Evolutionary conservation across 2,329 filamentous ascomycete species (phyloP), one percentile per base, ranked within the genome.

Genomic region (Paraphoma chrysanthemicola): DNA sequence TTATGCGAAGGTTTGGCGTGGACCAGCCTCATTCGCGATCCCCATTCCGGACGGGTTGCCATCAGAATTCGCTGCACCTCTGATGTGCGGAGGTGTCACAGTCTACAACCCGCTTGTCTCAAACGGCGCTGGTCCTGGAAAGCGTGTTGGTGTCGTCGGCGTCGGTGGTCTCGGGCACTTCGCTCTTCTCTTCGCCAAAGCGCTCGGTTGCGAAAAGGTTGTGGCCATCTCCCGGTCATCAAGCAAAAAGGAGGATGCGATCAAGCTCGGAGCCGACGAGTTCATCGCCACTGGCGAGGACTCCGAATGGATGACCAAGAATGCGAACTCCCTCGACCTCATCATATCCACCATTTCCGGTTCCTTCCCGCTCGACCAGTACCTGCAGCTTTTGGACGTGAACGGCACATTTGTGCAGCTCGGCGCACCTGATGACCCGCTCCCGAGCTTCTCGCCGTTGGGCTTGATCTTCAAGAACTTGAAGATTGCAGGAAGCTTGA

Each of bases 61-160:
- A 55, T 80, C 74, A 39, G 77, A 76, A 48, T 77, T 87, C 49
- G 90, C 88, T 1, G 91, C 90, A 1, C 90, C 90, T 5, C 91
- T 93, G 88, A 84, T 95, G 67, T 96, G 92, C 76, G 92, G 90
- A 36, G 92, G 92, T 62, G 82, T 95, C 58, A 95, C 92, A 1
- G 86, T 88, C 42, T 96, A 89, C 81, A 89, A 86, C 60, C 92
- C 92, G 1, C 82, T 96, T 6, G 86, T 90, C 49, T 84, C 90
- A 28, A 88, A 93, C 67, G 90, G 90, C n/a, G 84, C 85, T 51
- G 90, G 90, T 0, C 90, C 90, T 1, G 91, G 91, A 57, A 91
- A 90, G 81, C 90, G 91, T 77, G 87, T 93, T 14, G 90, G 85
- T 48, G 85, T 93, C 52, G 86, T 92, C 5, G 90, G 90, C 56